These are phyloP conservation scores for Cicer judaicum DNA, from an alignment of 306 rosid species.

Conservation along the genomic window DNA sequence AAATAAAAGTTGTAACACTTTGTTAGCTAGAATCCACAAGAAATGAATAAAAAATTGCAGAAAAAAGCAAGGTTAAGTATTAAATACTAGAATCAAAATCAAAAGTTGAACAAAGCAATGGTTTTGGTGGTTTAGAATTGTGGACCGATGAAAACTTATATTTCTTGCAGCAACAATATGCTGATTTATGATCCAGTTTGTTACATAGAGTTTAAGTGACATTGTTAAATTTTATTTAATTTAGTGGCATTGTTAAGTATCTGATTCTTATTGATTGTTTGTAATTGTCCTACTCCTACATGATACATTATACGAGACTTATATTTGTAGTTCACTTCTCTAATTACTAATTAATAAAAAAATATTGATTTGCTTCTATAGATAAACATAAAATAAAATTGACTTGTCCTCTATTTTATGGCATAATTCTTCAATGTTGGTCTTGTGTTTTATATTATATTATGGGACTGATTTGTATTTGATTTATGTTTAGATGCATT, in stretches of 20 bases:
- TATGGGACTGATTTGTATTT: no score
- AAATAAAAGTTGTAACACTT: no score
- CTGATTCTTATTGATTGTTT: background rate
- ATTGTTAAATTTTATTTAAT: conserved; percentile 10
- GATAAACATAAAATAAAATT: background rate
- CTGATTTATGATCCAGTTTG: conserved; percentile 23
- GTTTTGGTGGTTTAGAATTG: conserved; percentile 54
- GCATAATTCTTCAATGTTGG: background rate
- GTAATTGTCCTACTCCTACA: conserved; percentile 21
- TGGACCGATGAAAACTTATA: conserved; percentile 79
- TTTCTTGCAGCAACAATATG: conserved; percentile 62
- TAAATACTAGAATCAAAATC: no score
- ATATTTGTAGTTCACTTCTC: background rate
- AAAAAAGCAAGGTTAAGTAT: no score
- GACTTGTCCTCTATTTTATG: background rate
- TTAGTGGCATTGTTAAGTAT: background rate
- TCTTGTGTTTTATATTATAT: conserved; percentile 12
- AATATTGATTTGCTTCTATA: background rate
- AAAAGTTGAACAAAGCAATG: conserved; percentile 24
- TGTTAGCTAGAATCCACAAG: no score
- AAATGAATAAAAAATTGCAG: no score
- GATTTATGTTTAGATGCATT: no score
- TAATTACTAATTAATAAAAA: background rate
- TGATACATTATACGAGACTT: no score
- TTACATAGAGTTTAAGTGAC: background rate